phyloP scores from a whole-genome alignment of 2,329 filamentous ascomycete genomes.

The Paracorniculantispora psalliotae region DNA sequence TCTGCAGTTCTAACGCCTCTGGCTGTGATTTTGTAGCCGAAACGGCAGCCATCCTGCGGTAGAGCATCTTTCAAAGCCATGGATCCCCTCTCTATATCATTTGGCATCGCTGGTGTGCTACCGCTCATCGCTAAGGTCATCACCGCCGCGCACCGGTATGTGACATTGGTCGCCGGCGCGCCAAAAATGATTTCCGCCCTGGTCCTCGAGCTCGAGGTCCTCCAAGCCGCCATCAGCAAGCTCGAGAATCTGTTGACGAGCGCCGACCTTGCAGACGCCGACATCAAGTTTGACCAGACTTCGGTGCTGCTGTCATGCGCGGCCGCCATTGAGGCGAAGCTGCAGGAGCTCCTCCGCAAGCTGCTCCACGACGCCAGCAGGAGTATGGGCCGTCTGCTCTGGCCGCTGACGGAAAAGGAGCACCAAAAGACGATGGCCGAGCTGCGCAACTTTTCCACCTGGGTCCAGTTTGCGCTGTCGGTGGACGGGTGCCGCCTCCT shows the following conservation, averaged over 20 bases:
- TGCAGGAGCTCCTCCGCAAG: constrained; percentile 13
- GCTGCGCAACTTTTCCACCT: constrained; percentile 16
- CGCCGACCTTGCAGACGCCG: not conserved
- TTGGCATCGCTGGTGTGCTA: constrained; percentile 11
- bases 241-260: not conserved
- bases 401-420: constrained; percentile 20
- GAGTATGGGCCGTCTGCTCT: constrained; percentile 11
- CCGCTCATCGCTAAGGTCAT: constrained; percentile 5
- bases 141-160: not conserved
- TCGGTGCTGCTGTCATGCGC: constrained; percentile 10
- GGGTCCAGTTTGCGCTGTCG: constrained; percentile 21
- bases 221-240: not conserved
- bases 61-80: not conserved
- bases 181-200: not conserved
- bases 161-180: not conserved
- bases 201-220: not conserved
- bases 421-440: constrained; percentile 19
- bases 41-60: not conserved
- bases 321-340: constrained; percentile 11
- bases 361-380: not conserved
- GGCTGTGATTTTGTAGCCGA: too few relatives aligned
- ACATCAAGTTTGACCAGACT: constrained; percentile 4
- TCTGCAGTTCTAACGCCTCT: not conserved
- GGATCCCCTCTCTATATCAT: constrained; percentile 10
- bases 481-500: constrained; percentile 19